Evolutionary conservation across 345 rosid species (phyloP).

Genomic region (Cochlearia excelsa): DNA sequence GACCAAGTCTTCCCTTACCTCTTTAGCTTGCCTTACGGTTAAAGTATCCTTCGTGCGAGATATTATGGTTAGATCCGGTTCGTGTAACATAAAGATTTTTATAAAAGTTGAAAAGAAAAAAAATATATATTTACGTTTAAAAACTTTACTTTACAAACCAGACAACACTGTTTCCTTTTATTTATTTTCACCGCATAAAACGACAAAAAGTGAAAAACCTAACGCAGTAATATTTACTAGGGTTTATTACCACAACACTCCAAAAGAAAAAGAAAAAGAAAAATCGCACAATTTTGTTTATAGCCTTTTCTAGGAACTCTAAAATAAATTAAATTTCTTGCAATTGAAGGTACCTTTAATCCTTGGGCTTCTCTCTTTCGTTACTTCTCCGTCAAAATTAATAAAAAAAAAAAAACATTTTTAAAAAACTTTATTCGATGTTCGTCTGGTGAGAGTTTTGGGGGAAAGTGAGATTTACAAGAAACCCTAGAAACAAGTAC

Average conservation of each 20-base stretch:
- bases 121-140: too few relatives aligned
- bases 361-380: constrained; percentile 18
- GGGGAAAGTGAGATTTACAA: constrained; percentile 13
- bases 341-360: constrained; percentile 61
- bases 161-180: background rate
- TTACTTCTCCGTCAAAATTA: constrained; percentile 54
- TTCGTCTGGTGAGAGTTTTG: background rate
- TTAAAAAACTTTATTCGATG: constrained; percentile 5
- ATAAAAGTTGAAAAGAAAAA: background rate
- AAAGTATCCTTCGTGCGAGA: background rate
- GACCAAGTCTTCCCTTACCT: background rate
- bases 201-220: constrained; percentile 20
- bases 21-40: background rate
- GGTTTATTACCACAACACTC: constrained; percentile 30
- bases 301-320: constrained; percentile 10
- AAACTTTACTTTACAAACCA: background rate
- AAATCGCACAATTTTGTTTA: constrained; percentile 11
- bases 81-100: background rate
- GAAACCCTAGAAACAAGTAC: constrained; percentile 21
- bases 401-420: constrained; percentile 21
- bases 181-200: constrained; percentile 17
- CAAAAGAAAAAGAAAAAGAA: background rate
- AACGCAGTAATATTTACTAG: constrained; percentile 1
- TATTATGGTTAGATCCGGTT: too few relatives aligned
- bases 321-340: constrained; percentile 58